Conservation (phyloP, 768 basidiomycete genomes). For the Leucosporidium creatinivorum region DNA sequence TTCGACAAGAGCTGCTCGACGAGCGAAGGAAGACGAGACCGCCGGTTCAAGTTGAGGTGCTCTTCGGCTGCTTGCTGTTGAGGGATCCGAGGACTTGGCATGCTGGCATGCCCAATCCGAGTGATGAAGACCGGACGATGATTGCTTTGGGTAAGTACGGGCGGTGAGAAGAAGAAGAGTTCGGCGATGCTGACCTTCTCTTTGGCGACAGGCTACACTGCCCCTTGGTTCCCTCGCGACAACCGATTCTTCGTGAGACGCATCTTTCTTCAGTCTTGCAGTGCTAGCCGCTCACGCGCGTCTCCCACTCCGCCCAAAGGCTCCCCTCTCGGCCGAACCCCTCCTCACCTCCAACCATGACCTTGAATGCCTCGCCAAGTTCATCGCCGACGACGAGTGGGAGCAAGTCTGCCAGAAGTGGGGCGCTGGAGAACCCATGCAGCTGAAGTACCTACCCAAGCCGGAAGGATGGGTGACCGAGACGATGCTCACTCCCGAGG, state of each 20-base stretch:
- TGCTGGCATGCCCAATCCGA: no score
- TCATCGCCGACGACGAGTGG: conserved; percentile 2
- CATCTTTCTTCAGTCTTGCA: neutral
- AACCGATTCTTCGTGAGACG: conserved; percentile 1
- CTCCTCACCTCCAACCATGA: neutral
- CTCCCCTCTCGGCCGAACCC: neutral
- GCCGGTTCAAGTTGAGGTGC: no score
- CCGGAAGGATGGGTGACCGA: neutral
- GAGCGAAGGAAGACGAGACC: no score
- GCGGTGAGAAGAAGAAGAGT: no score
- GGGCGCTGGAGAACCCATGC: neutral
- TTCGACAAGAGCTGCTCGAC: neutral
- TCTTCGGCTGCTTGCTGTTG: no score
- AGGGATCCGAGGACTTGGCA: no score
- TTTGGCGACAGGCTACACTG: no score
- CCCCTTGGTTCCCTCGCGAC: no score
- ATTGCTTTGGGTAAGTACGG: no score
- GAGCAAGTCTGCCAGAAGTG: neutral
- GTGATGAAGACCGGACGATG: no score
- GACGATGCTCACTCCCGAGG: neutral
- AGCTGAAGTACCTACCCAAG: neutral
- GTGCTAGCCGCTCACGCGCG: neutral
- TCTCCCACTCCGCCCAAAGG: neutral
- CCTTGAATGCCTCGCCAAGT: neutral
- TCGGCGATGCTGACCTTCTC: no score